Conservation (phyloP, 73 alveolate species). For the Paramecium biaurelia region DNA sequence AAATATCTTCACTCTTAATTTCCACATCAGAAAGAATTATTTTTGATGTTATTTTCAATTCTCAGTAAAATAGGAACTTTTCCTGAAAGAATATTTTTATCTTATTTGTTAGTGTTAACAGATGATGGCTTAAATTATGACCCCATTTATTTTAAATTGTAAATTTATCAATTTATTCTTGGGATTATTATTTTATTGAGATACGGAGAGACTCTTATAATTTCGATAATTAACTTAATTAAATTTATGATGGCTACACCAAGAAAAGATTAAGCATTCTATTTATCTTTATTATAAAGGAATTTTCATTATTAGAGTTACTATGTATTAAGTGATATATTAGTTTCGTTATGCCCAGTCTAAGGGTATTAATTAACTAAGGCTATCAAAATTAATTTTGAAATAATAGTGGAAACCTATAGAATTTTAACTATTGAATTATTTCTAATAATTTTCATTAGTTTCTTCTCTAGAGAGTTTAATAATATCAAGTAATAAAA, state of each 20-base stretch:
- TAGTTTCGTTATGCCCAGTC: conserved; percentile 33
- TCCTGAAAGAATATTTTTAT: background rate
- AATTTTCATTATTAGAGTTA: background rate
- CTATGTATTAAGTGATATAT: conserved; percentile 4
- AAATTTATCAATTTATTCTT: background rate
- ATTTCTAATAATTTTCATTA: background rate
- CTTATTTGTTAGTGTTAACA: background rate
- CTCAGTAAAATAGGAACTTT: background rate
- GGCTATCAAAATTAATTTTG: conserved; percentile 5
- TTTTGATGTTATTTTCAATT: background rate
- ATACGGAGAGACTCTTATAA: background rate
- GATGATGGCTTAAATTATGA: background rate
- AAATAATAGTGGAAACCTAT: background rate
- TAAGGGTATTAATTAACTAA: background rate
- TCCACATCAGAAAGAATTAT: conserved; percentile 5
- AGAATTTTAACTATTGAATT: background rate
- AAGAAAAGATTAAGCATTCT: conserved; percentile 19
- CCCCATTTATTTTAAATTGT: background rate
- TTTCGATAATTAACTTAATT: background rate
- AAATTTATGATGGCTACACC: conserved; percentile 19
- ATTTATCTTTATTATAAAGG: background rate
- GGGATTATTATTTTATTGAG: background rate
- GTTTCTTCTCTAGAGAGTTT: background rate
- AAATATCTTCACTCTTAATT: background rate
- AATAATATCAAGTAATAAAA: background rate